Evolutionary conservation across 2,329 filamentous ascomycete species (phyloP), one percentile per base, ranked within the genome.

Genomic region (Alternaria angustiovoidea): DNA sequence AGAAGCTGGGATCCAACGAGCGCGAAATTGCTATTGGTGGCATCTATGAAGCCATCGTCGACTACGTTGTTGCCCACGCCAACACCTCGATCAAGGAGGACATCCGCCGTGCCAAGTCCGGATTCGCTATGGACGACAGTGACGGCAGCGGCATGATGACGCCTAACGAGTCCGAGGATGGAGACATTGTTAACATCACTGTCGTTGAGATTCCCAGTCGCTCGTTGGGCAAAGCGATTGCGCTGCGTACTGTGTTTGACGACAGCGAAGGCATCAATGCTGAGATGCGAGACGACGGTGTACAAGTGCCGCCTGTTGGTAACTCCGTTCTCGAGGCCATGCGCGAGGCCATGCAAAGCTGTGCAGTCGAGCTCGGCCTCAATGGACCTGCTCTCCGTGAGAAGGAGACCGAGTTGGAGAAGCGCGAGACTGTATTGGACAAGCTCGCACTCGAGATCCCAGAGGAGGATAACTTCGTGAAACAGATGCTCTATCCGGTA

Each of bases 251-350:
- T 14, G 88, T 98, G 36, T 99, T 99, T 70, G 94, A 99, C 68
- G 95, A 98, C 70, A 87, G 84, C n/a, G 83, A 90, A 20, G 95
- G 95, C 52, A 97, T 99, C 81, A 98, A 98, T 70, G 86, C 91
- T 0, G 95, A 99, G 81, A 98, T 99, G 94, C 96, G 94, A 73
- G 90, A 94, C 63, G 95, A 99, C 68, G 95, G 95, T 9, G 87
- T 99, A 1, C 86, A 91, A n/a, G 86, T 96, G 2, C 81, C 86
- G 1, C 70, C 89, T 0, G 88, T 88, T 1, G 91, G 91, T n/a
- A 90, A 89, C 59, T 96, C 94, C 0, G 90, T 98, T 9, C 77
- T 94, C 14, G 89, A 91, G 38, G 94, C 97, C 75, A 96, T 97
- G 91, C 88, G 91, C 72, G 89, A 89, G 58, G 93, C 94, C 2